Evolutionary conservation across 2,329 filamentous ascomycete genomes (phyloP).

Genomic region (Aspergillus latus): DNA sequence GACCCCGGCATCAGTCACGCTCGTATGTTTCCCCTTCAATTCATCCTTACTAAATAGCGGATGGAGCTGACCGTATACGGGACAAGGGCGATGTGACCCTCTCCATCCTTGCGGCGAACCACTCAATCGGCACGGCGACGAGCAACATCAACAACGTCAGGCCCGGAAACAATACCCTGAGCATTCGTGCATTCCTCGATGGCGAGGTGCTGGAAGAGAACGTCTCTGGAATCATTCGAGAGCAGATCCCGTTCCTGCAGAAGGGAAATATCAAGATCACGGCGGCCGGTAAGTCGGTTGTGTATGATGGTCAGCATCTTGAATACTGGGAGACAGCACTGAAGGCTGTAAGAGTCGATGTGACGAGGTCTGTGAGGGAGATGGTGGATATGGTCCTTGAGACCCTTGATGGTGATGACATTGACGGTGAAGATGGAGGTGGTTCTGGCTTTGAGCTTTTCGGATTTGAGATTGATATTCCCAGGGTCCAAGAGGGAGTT

Average conservation of each 20-base stretch:
- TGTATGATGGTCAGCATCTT: conserved; percentile 9
- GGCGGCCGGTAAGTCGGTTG: conserved; percentile 4
- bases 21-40: background rate
- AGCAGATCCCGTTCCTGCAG: conserved; percentile 7
- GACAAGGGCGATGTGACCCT: conserved; percentile 12
- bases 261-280: conserved; percentile 1
- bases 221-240: conserved; percentile 4
- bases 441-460: background rate
- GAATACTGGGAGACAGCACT: conserved; percentile 13
- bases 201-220: background rate
- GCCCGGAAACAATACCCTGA: conserved; percentile 13
- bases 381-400: background rate
- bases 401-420: background rate
- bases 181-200: conserved; percentile 1
- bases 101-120: conserved; percentile 3
- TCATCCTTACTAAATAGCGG: background rate
- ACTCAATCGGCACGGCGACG: conserved; percentile 3
- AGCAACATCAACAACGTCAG: conserved; percentile 5
- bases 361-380: conserved; percentile 5
- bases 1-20: conserved; percentile 4
- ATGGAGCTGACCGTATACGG: background rate
- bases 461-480: background rate
- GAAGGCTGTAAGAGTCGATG: background rate
- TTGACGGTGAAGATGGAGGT: background rate
- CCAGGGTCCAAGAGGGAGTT: background rate